These are phyloP conservation scores for Xylariales sp. DNA, from an alignment of 2,329 filamentous ascomycete species.

Conservation along the genomic window DNA sequence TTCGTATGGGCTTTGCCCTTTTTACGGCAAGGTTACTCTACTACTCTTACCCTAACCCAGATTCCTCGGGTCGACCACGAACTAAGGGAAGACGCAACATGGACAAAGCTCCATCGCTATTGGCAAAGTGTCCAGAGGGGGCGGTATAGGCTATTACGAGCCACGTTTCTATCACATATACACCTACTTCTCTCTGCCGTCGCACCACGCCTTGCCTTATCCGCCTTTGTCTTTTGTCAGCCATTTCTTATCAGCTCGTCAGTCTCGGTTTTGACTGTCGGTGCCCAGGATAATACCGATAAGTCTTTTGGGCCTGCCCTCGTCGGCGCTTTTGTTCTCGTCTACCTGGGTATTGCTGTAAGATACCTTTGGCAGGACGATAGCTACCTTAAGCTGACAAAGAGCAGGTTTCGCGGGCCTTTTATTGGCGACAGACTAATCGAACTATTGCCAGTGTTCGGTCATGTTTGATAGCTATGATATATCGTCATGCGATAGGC, in stretches of 20 bases:
- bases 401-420: not conserved
- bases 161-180: not conserved
- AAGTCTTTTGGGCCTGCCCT: not conserved
- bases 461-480: not conserved
- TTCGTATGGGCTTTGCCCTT: not conserved
- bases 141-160: not conserved
- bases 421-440: slow-evolving; percentile 1
- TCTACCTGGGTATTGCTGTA: slow-evolving; percentile 1
- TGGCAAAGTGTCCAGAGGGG: not conserved
- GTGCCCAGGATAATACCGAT: not conserved
- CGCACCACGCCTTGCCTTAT: not conserved
- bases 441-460: not conserved
- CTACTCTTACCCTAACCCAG: not conserved
- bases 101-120: not conserved
- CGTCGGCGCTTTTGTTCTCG: not conserved
- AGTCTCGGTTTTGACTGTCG: not conserved
- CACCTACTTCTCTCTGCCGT: not conserved
- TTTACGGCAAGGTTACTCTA: not conserved
- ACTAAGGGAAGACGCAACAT: not conserved
- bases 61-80: not conserved
- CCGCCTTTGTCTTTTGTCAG: not conserved
- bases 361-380: not conserved
- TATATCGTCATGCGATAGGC: not conserved
- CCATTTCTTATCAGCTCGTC: not conserved
- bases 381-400: not conserved